Percentiles rank a stretch among this genome's conserved stretches.
Conservation (phyloP, 306 rosid genomes). For the Prunus padus region DNA sequence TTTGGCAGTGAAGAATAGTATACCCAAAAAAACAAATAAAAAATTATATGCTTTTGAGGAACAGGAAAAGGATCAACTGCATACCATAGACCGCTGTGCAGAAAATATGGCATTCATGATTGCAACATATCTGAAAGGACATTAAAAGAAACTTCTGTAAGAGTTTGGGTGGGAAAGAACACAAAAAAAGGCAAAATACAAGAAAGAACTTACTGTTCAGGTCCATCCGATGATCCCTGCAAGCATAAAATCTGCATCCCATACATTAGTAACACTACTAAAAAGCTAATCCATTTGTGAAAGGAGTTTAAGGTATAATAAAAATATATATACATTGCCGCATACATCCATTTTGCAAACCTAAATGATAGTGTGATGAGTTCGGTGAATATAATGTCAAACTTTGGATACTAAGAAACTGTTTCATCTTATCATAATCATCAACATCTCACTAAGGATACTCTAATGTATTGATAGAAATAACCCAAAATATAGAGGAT, state of each 20-base stretch:
- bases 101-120: slow-evolving; percentile 94
- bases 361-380: neutral
- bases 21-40: neutral
- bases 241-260: slow-evolving; percentile 78
- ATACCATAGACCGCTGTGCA: slow-evolving; percentile 81
- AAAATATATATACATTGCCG: neutral
- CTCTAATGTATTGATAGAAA: neutral
- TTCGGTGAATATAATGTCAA: neutral
- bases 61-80: slow-evolving; percentile 15
- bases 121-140: slow-evolving; percentile 84
- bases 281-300: neutral
- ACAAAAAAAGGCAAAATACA: slow-evolving; percentile 21
- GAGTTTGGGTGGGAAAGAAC: slow-evolving; percentile 23
- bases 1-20: neutral
- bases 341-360: neutral
- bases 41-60: neutral
- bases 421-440: neutral
- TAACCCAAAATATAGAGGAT: neutral
- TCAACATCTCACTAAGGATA: neutral
- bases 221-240: slow-evolving; percentile 94
- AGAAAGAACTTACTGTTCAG: slow-evolving; percentile 69
- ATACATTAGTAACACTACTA: slow-evolving; percentile 28
- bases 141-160: slow-evolving; percentile 14
- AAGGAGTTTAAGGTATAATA: neutral
- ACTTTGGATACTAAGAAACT: neutral